These are phyloP conservation scores for Phytopythium montanum DNA, from an alignment of 352 stramenopile species.

Conservation along the genomic window DNA sequence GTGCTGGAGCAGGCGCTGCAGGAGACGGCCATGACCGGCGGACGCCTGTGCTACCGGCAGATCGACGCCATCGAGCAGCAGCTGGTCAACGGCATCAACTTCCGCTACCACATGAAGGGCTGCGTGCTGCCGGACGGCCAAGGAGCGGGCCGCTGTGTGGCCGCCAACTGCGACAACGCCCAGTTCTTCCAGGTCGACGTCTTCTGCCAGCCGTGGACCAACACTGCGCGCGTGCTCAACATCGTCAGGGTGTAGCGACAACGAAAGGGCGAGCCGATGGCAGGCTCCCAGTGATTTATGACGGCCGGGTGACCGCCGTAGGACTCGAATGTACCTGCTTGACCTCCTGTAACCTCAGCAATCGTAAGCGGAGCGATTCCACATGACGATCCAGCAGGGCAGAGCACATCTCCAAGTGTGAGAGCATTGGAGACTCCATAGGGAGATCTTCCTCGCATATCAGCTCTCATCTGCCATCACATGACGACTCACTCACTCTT, in stretches of 20 bases:
- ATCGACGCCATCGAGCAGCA: slow-evolving; percentile 46
- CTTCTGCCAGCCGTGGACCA: slow-evolving; percentile 47
- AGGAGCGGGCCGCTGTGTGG: slow-evolving; percentile 24
- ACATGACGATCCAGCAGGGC: neutral
- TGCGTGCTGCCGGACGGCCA: slow-evolving; percentile 24
- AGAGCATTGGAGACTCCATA: neutral
- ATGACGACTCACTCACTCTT: neutral
- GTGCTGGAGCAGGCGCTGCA: slow-evolving; percentile 32
- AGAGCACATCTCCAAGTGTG: neutral
- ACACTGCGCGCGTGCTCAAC: slow-evolving; percentile 35
- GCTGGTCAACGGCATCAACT: slow-evolving; percentile 64
- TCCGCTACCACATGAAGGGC: slow-evolving; percentile 44
- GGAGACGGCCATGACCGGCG: slow-evolving; percentile 10
- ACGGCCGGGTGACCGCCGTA: neutral
- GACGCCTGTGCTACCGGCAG: slow-evolving; percentile 37
- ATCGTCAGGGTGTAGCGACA: slow-evolving; percentile 21
- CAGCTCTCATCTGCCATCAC: neutral
- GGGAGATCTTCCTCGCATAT: neutral
- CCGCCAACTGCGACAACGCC: slow-evolving; percentile 12
- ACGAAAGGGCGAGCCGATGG: neutral
- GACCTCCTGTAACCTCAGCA: neutral
- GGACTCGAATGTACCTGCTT: neutral
- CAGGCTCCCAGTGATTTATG: neutral
- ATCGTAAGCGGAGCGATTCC: neutral
- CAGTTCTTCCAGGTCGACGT: slow-evolving; percentile 38